Evolutionary conservation across 768 basidiomycete species (phyloP).

Genomic region (Omphalotus guepiniiformis): DNA sequence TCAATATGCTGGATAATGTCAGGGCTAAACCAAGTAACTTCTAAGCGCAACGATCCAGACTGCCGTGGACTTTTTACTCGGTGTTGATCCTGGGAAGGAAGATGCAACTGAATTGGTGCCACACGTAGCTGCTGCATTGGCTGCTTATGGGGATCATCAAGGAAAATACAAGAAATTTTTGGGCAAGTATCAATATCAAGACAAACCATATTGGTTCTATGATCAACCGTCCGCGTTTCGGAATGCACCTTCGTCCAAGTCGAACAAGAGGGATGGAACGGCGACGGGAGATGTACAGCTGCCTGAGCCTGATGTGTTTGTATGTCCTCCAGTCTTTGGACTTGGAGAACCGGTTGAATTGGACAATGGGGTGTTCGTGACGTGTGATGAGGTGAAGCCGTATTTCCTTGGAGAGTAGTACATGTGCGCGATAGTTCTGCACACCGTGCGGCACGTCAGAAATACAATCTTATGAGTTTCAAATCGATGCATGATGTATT

Average conservation of each 20-base stretch:
- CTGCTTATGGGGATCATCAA: slow-evolving; percentile 49
- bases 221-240: slow-evolving; percentile 39
- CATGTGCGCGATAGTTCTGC: no score
- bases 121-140: slow-evolving; percentile 47
- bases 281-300: background rate
- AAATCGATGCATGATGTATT: no score
- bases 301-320: slow-evolving; percentile 24
- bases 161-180: slow-evolving; percentile 46
- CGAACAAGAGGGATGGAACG: slow-evolving; percentile 2
- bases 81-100: slow-evolving; percentile 32
- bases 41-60: slow-evolving; percentile 41
- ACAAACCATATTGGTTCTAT: slow-evolving; percentile 43
- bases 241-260: slow-evolving; percentile 29
- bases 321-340: slow-evolving; percentile 35
- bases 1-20: background rate
- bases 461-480: no score
- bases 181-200: slow-evolving; percentile 30
- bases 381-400: slow-evolving; percentile 38
- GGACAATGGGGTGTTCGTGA: slow-evolving; percentile 39
- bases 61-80: slow-evolving; percentile 47
- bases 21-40: background rate
- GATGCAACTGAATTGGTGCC: slow-evolving; percentile 35
- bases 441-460: no score
- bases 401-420: slow-evolving; percentile 30
- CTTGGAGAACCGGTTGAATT: slow-evolving; percentile 28